Base-by-base conservation (phyloP, 768 basidiomycete genomes). In the Xerocomus spinulosus region DNA sequence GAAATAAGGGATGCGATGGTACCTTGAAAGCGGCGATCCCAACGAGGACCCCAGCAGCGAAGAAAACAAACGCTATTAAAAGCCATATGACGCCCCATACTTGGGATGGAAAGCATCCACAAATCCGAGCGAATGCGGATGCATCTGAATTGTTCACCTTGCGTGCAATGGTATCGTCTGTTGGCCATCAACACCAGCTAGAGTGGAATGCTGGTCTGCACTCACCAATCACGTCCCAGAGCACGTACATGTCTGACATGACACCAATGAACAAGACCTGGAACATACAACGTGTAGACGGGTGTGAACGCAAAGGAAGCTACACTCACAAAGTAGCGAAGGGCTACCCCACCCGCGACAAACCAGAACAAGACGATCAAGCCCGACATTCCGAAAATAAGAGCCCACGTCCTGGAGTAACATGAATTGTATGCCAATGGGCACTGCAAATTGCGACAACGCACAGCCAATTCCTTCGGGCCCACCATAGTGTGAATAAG, bases 61-160 rank as follows among this genome's bases (percentile, higher is more conserved):
- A 91, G 70, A 87, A 92, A 8, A 76, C 51, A 46, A 87, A 75
- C 0, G 89, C 85, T 25, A 81, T 64, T 54, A 93, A 65, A 30
- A 92, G 78, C 92, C 92, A 94, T 42, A 94, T 75, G 44, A 92
- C 80, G 28, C 92, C 92, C 91, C 90, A 92, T 0, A 88, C 90
- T 81, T 77, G 81, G 4, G 89, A 87, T 15, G 88, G 87, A 61
- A 79, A 92, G 67, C 90, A 93, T 20, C 88, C 90, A 57, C 87
- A 93, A 39, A 90, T 80, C 15, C 82, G 71, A 3, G 92, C 87
- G 57, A 92, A 95, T 9, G 82, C 82, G 4, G 84, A 83, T 1
- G 92, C 92, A 59, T 95, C 92, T 15, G 87, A 89, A n/a, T 78
- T 76, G 56, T 93, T 92, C 51, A 88, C 81, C 64, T 91, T 91